Percentiles rank a stretch among this genome's conserved stretches.
Conservation (phyloP, 257 asterid species). For the Dorcoceras hygrometricum region DNA sequence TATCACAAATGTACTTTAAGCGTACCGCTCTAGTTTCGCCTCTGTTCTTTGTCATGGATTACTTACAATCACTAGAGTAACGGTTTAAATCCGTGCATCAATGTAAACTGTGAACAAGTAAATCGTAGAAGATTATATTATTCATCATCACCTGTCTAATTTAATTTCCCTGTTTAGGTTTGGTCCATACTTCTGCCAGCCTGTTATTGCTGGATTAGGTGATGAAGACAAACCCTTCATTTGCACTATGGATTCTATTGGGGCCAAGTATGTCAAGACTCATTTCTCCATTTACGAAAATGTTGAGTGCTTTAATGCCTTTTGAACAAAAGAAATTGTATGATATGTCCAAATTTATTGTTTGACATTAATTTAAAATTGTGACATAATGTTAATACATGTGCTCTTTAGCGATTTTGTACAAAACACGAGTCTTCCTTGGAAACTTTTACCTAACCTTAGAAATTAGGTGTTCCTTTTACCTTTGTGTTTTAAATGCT, state of each 20-base stretch:
- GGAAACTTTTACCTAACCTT: not conserved
- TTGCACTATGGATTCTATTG: slow-evolving; percentile 97
- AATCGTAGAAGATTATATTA: slow-evolving; percentile 11
- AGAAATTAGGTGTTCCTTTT: not conserved
- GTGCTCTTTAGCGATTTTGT: not conserved
- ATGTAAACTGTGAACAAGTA: slow-evolving; percentile 3
- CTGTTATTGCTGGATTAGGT: slow-evolving; percentile 96
- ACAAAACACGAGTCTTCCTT: not conserved
- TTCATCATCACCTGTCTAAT: not conserved
- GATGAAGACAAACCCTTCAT: slow-evolving; percentile 90
- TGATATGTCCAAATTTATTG: not conserved
- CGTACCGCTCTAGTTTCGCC: not conserved
- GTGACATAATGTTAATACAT: not conserved
- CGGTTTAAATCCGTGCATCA: not conserved
- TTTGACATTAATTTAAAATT: not conserved
- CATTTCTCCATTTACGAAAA: slow-evolving; percentile 9
- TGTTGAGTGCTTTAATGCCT: not conserved
- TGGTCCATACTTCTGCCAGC: slow-evolving; percentile 97
- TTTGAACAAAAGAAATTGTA: not conserved
- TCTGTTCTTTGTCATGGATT: slow-evolving; percentile 5
- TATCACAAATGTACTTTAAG: not conserved
- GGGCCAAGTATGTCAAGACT: slow-evolving; percentile 69
- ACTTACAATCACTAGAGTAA: not conserved
- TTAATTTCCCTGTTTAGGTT: slow-evolving; percentile 42
- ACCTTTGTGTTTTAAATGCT: not conserved